Conservation (phyloP, 2,329 filamentous ascomycete genomes). For the Sphaceloma murrayae region DNA sequence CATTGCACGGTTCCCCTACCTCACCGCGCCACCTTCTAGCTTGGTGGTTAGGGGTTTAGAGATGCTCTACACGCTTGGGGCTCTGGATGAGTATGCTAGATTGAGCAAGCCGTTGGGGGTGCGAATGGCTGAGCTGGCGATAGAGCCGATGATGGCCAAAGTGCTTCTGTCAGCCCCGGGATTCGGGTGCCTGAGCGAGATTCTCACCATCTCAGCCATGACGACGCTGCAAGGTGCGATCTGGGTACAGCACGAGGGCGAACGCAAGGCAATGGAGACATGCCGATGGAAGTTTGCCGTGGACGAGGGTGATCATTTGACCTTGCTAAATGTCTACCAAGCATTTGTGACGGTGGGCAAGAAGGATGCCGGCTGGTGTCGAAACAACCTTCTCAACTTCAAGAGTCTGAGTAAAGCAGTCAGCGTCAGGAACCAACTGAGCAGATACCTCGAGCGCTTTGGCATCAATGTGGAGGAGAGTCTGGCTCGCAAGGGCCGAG, state of each 20-base stretch:
- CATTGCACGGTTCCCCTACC: conserved; percentile 78
- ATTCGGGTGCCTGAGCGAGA: conserved; percentile 73
- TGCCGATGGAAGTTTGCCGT: conserved; percentile 74
- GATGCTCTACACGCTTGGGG: conserved; percentile 75
- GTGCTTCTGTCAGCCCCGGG: conserved; percentile 64
- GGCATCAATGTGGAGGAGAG: conserved; percentile 61
- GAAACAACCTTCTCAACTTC: conserved; percentile 78
- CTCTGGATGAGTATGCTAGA: conserved; percentile 80
- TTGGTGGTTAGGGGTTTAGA: conserved; percentile 80
- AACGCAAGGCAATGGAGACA: conserved; percentile 64
- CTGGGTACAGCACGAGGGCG: conserved; percentile 72
- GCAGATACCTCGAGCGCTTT: conserved; percentile 78
- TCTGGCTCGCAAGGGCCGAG: conserved; percentile 34
- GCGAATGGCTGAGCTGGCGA: conserved; percentile 84
- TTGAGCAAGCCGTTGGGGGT: conserved; percentile 79
- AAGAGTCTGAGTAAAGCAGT: conserved; percentile 73
- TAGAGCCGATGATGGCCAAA: conserved; percentile 94
- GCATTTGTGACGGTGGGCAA: conserved; percentile 74
- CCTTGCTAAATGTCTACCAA: conserved; percentile 86
- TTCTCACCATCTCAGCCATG: conserved; percentile 91
- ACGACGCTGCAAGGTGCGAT: conserved; percentile 72
- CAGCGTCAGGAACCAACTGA: conserved; percentile 76
- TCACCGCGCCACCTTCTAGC: conserved; percentile 75
- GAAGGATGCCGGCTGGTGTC: conserved; percentile 78
- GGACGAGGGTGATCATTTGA: conserved; percentile 89